These are phyloP conservation scores for Ceratobasidium sp. DNA, from an alignment of 1,284 basidiomycete species.

Conservation along the genomic window DNA sequence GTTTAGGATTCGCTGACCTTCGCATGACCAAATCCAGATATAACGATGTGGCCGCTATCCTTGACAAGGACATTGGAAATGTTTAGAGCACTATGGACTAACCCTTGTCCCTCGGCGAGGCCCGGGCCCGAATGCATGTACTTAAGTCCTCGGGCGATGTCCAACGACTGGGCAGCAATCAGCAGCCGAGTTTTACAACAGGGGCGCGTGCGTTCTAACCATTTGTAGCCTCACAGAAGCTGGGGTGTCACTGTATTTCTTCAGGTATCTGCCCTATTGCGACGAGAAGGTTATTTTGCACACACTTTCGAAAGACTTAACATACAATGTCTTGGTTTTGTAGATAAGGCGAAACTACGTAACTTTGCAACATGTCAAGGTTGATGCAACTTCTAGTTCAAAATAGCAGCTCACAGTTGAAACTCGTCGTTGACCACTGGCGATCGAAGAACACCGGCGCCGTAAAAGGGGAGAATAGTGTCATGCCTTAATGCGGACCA, in stretches of 20 bases:
- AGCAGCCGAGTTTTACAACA: not conserved
- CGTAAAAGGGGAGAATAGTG: slow-evolving; percentile 33
- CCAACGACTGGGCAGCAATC: not conserved
- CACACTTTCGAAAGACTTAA: not conserved
- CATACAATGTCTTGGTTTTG: slow-evolving; percentile 29
- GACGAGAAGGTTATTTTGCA: not conserved
- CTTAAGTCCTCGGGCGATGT: slow-evolving; percentile 23
- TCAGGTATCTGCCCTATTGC: slow-evolving; percentile 20
- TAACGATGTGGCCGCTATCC: slow-evolving; percentile 31
- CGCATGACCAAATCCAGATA: slow-evolving; percentile 33
- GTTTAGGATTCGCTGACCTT: slow-evolving; percentile 4
- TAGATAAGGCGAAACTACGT: slow-evolving; percentile 23
- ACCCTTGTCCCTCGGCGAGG: not conserved
- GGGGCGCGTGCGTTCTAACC: not conserved
- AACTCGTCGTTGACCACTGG: slow-evolving; percentile 1
- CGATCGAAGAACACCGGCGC: not conserved
- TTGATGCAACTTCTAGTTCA: not conserved
- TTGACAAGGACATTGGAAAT: slow-evolving; percentile 29
- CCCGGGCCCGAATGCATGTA: slow-evolving; percentile 23
- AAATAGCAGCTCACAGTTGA: slow-evolving; percentile 9
- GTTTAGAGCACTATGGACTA: slow-evolving; percentile 26
- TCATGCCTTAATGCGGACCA: slow-evolving; percentile 33
- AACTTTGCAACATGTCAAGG: not conserved
- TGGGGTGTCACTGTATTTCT: not conserved
- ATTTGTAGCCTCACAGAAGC: not conserved